Evolutionary conservation across 805 yeast genomes (phyloP), one percentile per base, ranked within the genome.

Genomic region (Maudiozyma pseudohumilis): DNA sequence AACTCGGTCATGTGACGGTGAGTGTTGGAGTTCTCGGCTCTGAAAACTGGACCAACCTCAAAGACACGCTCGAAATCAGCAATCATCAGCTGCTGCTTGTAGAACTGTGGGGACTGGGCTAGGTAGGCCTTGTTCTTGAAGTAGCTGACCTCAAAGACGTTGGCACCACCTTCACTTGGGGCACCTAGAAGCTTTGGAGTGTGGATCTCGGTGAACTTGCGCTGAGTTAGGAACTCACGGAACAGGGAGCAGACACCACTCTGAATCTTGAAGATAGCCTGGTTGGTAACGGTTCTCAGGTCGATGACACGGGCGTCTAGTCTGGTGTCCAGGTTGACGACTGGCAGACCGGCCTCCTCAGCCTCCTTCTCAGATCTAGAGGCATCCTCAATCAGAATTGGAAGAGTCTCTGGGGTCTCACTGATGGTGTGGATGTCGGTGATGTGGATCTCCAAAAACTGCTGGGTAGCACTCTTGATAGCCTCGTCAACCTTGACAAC

Each of bases 1-100:
- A 92, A 92, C 66, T 92, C 99, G 40, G 99, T 92, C 95, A 92
- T 80, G 66, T 92, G 99, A 69, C 99, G 88, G 65, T 92, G 97
- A 16, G 98, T 89, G 70, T 92, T 88, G 44, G 97, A 89, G 72
- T 92, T 89, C 65, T 92, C 99, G 40, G 99, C 99, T 67, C 99
- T 78, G 75, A 92, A 92, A 31, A 92, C 97, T 26, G 99, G 97
- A 2, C 92, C 97, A 55, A 92, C 74, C 69, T 92, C 99, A 60
- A 77, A 92, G 34, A 92, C 99, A 55, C 76, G 77, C 70, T 92
- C 98, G 54, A 89, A 92, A 68, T 92, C 99, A 42, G 95, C 94
- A 33, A 96, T 95, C 65, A 92, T 92, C 62, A 89, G 76, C 73
- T 89, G 95, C 69, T 92, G 97, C 70, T 92, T 92, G 72, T 92